Percentiles rank a stretch among this genome's conserved stretches.
phyloP scores from a whole-genome alignment of 1,284 basidiomycete species.

The Veloboletus limbatus region DNA sequence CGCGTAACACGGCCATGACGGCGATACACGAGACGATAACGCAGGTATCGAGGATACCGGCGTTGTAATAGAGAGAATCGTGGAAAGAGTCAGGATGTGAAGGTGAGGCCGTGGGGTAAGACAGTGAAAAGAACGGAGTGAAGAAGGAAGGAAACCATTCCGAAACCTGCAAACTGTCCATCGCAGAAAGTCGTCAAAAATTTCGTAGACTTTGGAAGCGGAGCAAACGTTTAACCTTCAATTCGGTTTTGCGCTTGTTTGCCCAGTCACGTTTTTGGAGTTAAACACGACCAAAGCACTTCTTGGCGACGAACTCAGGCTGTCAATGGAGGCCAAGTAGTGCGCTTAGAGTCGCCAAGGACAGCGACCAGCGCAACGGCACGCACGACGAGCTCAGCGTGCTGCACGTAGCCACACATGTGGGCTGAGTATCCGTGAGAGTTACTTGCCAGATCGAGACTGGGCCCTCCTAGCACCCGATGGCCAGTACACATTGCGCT shows the following conservation, averaged over 20 bases:
- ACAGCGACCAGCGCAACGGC: slow-evolving; percentile 7
- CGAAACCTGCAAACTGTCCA: slow-evolving; percentile 38
- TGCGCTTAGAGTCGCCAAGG: slow-evolving; percentile 4
- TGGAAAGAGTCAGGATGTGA: slow-evolving; percentile 64
- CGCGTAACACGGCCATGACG: slow-evolving; percentile 76
- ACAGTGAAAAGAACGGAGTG: slow-evolving; percentile 70
- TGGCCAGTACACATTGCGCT: not conserved
- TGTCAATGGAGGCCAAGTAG: not conserved
- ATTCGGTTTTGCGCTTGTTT: slow-evolving; percentile 34
- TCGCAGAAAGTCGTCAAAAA: slow-evolving; percentile 33
- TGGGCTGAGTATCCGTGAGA: slow-evolving; percentile 48
- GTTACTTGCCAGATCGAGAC: slow-evolving; percentile 20
- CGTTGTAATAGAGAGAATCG: slow-evolving; percentile 62
- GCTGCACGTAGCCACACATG: too few species aligned
- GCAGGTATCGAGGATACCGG: slow-evolving; percentile 70
- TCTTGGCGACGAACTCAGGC: slow-evolving; percentile 6
- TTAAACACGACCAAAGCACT: slow-evolving; percentile 32
- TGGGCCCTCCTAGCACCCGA: not conserved
- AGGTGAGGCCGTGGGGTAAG: slow-evolving; percentile 63
- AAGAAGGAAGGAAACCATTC: slow-evolving; percentile 51
- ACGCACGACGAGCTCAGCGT: slow-evolving; percentile 6
- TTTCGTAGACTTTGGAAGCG: too few species aligned
- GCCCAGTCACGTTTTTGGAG: slow-evolving; percentile 26
- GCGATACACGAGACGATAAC: slow-evolving; percentile 73
- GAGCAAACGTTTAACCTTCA: too few species aligned